Evolutionary conservation across 768 basidiomycete genomes (phyloP), one percentile per base, ranked within the genome.

Genomic region (Royoungia palumana): DNA sequence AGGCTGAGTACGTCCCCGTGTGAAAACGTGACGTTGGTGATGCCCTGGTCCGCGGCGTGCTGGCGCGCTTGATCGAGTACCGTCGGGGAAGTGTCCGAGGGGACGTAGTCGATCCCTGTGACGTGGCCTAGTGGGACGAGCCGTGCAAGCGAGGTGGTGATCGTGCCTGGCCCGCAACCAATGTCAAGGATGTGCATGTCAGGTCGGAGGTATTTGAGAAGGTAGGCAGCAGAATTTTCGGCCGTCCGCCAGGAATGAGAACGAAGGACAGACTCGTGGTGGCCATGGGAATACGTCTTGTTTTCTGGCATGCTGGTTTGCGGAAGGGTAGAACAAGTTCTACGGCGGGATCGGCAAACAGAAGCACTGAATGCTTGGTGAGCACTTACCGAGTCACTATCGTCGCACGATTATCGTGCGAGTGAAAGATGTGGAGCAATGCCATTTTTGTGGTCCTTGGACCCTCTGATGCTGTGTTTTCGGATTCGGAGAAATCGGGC

Each of bases 141-240:
- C 1, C 49, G 48, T 2, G 77, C 77, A 19, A 81, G 60, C 44
- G 72, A 72, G 25, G 58, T 49, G 2, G 76, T 76, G 60, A 80
- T 79, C 13, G 74, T 75, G 0, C 78, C 79, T 0, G 79, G 78
- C 0, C 79, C 78, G 51, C 75, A 79, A 10, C 78, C 78, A 30
- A 79, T 58, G 56, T 80, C 79, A 36, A 80, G 73, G 47, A 80
- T 68, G 30, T 60, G 51, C 68, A 73, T 69, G 39, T 57, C 45
- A 1, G 72, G 70, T 21, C 66, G 60, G 25, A 77, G 57, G 34
- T 64, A 60, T 10, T 62, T 60, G 28, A 76, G 46, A 20, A 79
- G 65, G 56, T 72, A 73, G 0, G 63, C 64, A 4, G 75, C 73
- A 0, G 72, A 74, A 59, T 76, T 73, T 19, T 66, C 46, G 14